A percentile compares a stretch with the other conserved stretches of the same genome.
phyloP scores from a whole-genome alignment of 1,139 yeast genomes.

The Candida sp. region DNA sequence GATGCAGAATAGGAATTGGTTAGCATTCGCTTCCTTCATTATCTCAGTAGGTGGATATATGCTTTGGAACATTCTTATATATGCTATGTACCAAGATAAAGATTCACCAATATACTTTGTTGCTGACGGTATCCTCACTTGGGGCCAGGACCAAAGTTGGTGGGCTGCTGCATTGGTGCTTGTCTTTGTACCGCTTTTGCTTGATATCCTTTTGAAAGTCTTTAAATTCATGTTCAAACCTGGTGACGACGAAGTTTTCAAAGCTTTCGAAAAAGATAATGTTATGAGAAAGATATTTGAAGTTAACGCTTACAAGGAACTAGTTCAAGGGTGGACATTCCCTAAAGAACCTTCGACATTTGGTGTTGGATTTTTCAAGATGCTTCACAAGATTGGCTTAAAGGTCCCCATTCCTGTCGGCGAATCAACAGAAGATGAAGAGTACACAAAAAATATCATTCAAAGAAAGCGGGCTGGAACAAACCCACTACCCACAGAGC shows the following conservation, averaged over 20 bases:
- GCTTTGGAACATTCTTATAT: slow-evolving; percentile 79
- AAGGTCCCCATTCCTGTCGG: slow-evolving; percentile 2
- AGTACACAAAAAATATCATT: slow-evolving; percentile 18
- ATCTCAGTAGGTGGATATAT: slow-evolving; percentile 88
- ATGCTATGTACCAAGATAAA: slow-evolving; percentile 58
- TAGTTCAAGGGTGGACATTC: slow-evolving; percentile 82
- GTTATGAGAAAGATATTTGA: slow-evolving; percentile 71
- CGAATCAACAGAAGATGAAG: background rate
- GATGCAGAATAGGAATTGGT: slow-evolving; percentile 75
- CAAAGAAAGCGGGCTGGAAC: slow-evolving; percentile 52
- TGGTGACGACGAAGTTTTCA: slow-evolving; percentile 76
- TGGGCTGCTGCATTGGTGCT: slow-evolving; percentile 75
- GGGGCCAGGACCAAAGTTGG: slow-evolving; percentile 79
- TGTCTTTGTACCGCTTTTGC: slow-evolving; percentile 52
- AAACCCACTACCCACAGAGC: slow-evolving; percentile 38
- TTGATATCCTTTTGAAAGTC: slow-evolving; percentile 65
- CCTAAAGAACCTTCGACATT: slow-evolving; percentile 38
- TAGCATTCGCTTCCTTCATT: slow-evolving; percentile 64
- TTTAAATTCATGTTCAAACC: slow-evolving; percentile 57
- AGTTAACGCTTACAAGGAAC: slow-evolving; percentile 64
- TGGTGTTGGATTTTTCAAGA: slow-evolving; percentile 9
- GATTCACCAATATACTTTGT: slow-evolving; percentile 71
- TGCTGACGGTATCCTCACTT: slow-evolving; percentile 61
- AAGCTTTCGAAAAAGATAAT: slow-evolving; percentile 68
- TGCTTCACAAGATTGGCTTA: slow-evolving; percentile 9